These are phyloP conservation scores for Pichia rugopelliculosa DNA, from an alignment of 805 yeast genomes.

Conservation along the genomic window DNA sequence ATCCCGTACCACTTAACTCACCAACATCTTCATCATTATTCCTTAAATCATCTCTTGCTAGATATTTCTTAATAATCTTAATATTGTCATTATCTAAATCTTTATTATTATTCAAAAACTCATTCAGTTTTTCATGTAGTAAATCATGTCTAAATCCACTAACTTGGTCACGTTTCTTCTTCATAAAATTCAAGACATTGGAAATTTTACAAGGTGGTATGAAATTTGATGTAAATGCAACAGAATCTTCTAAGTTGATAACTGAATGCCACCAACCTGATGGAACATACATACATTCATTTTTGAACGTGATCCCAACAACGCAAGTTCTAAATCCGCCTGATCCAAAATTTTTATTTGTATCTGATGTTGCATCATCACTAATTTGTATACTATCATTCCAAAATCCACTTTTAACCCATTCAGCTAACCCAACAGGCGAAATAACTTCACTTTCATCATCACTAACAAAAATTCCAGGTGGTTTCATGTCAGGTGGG, in stretches of 20 bases:
- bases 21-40: constrained; percentile 58
- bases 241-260: constrained; percentile 73
- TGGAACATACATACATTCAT: constrained; percentile 85
- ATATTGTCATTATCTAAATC: constrained; percentile 13
- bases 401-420: constrained; percentile 79
- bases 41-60: constrained; percentile 10
- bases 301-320: constrained; percentile 71
- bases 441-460: constrained; percentile 85
- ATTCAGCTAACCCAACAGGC: constrained; percentile 89
- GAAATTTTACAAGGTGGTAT: constrained; percentile 60
- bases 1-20: constrained; percentile 29
- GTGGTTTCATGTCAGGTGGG: constrained; percentile 70
- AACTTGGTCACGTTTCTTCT: constrained; percentile 59
- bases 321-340: constrained; percentile 34
- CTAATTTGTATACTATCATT: constrained; percentile 55
- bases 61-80: constrained; percentile 7
- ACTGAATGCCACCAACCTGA: constrained; percentile 98
- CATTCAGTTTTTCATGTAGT: constrained; percentile 32
- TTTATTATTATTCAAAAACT: constrained; percentile 20
- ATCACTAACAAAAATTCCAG: constrained; percentile 73
- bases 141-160: constrained; percentile 68
- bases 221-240: constrained; percentile 86
- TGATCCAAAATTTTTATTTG: constrained; percentile 2
- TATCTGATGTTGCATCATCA: constrained; percentile 25
- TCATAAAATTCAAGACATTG: constrained; percentile 60